phyloP scores from a whole-genome alignment of 306 rosid genomes.

The Morella rubra region DNA sequence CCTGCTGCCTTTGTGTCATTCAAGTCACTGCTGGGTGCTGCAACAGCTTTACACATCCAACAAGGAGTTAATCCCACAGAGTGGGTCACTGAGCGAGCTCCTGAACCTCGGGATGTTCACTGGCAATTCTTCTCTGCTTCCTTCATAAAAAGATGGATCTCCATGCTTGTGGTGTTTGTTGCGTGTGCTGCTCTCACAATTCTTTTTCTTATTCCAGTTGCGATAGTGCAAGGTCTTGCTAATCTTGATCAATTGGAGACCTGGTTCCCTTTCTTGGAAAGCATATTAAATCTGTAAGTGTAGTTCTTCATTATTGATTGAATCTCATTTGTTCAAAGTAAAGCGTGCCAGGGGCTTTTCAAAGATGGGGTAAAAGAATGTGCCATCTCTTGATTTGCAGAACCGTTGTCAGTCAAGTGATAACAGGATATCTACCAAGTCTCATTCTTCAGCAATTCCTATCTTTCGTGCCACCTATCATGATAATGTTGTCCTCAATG shows the following conservation, averaged over 20 bases:
- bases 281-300: constrained; percentile 65
- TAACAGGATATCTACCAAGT: constrained; percentile 94
- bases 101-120: constrained; percentile 78
- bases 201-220: constrained; percentile 75
- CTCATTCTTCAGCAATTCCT: constrained; percentile 72
- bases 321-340: constrained; percentile 15
- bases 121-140: constrained; percentile 80
- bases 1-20: constrained; percentile 87
- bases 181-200: constrained; percentile 53
- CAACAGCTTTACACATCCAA: constrained; percentile 60
- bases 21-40: constrained; percentile 81
- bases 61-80: constrained; percentile 77
- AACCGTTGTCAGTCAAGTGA: constrained; percentile 65
- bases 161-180: constrained; percentile 52
- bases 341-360: background rate
- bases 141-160: constrained; percentile 64
- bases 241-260: constrained; percentile 63
- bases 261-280: constrained; percentile 66
- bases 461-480: constrained; percentile 64
- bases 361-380: background rate
- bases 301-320: constrained; percentile 10
- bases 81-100: constrained; percentile 82
- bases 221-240: constrained; percentile 74
- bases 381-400: constrained; percentile 46
- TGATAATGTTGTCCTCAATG: constrained; percentile 69